A percentile compares a stretch with the other conserved stretches of the same genome.
Evolutionary conservation across 2,329 filamentous ascomycete genomes (phyloP).

Genomic region (Gnomoniopsis sp.): DNA sequence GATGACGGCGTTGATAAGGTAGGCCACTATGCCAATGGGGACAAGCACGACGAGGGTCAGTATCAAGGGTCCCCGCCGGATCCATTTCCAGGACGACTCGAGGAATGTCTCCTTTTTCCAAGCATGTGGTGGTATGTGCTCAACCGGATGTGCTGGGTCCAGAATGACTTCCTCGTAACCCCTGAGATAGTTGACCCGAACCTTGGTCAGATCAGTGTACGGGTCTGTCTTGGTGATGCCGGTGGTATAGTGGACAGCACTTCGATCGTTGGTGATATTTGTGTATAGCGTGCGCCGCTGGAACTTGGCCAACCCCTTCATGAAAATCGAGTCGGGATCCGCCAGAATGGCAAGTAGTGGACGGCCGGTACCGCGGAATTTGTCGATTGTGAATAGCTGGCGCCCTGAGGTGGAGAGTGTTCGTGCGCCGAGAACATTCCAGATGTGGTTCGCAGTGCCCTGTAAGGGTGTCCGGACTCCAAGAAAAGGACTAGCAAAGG

Average conservation of each 20-base stretch:
- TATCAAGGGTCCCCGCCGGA: conserved; percentile 60
- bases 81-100: conserved; percentile 25
- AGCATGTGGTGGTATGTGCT: conserved; percentile 36
- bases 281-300: conserved; percentile 74
- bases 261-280: conserved; percentile 84
- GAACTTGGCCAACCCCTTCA: conserved; percentile 73
- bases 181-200: conserved; percentile 70
- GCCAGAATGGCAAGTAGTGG: conserved; percentile 79
- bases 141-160: conserved; percentile 61
- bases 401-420: conserved; percentile 79
- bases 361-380: conserved; percentile 77
- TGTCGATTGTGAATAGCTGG: conserved; percentile 84
- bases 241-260: conserved; percentile 80
- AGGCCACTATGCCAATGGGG: conserved; percentile 68
- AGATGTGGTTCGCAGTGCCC: conserved; percentile 65
- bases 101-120: conserved; percentile 19
- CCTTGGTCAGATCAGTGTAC: conserved; percentile 62
- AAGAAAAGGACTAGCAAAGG: conserved; percentile 82
- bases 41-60: conserved; percentile 66
- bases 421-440: conserved; percentile 79
- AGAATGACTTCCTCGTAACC: conserved; percentile 75
- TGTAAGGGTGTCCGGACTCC: conserved; percentile 69
- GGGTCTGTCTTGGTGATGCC: conserved; percentile 75
- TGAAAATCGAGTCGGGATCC: conserved; percentile 81
- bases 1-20: conserved; percentile 70